Conservation (phyloP, 2,329 filamentous ascomycete genomes). For the Microcera coccophila region DNA sequence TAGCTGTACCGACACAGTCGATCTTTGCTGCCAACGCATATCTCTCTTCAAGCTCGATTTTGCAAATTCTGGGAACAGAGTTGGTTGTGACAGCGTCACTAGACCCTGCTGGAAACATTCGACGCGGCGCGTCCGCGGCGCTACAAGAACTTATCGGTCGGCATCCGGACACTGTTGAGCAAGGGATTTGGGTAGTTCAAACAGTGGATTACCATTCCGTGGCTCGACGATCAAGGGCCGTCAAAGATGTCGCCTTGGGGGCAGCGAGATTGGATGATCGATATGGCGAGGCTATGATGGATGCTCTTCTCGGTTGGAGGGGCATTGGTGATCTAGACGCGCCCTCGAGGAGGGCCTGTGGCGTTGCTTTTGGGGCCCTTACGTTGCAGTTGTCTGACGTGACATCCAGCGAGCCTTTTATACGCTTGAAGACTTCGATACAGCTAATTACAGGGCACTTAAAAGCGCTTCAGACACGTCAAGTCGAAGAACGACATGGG, state of each 20-base stretch:
- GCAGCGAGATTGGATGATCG: conserved; percentile 66
- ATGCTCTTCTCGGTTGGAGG: conserved; percentile 76
- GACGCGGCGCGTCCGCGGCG: conserved; percentile 86
- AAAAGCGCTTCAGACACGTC: conserved; percentile 44
- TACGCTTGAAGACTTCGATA: conserved; percentile 35
- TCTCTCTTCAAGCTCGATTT: conserved; percentile 44
- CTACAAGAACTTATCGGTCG: conserved; percentile 90
- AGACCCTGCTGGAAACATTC: conserved; percentile 89
- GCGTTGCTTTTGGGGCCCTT: conserved; percentile 62
- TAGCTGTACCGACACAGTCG: conserved; percentile 53
- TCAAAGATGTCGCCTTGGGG: conserved; percentile 68
- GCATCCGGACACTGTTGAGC: conserved; percentile 76
- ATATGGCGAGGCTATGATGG: conserved; percentile 65
- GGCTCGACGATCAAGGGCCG: conserved; percentile 77
- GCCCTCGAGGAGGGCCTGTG: conserved; percentile 67
- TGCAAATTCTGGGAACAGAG: conserved; percentile 77
- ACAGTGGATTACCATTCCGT: conserved; percentile 90
- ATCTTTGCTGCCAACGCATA: conserved; percentile 40
- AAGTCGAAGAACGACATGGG: conserved; percentile 68
- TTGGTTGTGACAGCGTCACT: conserved; percentile 78
- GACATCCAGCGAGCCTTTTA: conserved; percentile 13
- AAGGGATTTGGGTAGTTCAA: conserved; percentile 85
- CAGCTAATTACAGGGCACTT: conserved; percentile 44
- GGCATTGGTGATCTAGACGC: conserved; percentile 79
- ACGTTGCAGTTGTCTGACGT: conserved; percentile 38